Base-by-base conservation (phyloP, 306 rosid genomes). In the Prunus mume region DNA sequence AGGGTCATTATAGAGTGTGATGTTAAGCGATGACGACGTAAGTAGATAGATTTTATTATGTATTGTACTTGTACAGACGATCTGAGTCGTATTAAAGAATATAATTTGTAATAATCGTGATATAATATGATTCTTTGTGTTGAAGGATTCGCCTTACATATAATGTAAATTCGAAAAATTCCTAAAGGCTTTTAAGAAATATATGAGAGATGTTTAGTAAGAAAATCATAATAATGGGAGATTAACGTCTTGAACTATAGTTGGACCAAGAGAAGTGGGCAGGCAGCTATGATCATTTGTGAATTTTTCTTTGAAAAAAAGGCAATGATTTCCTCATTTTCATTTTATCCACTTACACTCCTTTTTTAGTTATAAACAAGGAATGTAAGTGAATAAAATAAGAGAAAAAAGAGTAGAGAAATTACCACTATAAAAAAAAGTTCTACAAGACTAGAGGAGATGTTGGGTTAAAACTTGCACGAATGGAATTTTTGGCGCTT, bases 401-500 rank as follows among this genome's bases (percentile, higher is more conserved):
- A n/a, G n/a, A n/a, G n/a, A n/a, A n/a, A n/a, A n/a, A n/a, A n/a
- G n/a, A n/a, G n/a, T n/a, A n/a, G n/a, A n/a, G n/a, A n/a, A n/a
- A n/a, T n/a, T n/a, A n/a, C n/a, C n/a, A n/a, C n/a, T n/a, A n/a
- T n/a, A n/a, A 19, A 61, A 69, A 54, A 20, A 19, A 71, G 69
- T 50, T 13, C 50, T 65, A 3, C 61, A 13, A 56, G 74, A 54
- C 25, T 38, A 27, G 19, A 76, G 24, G 19, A 76, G 24, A 78
- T 30, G 43, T 74, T 68, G n/a, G 28, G 30, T 75, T 38, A 6
- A 2, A 38, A 38, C 9, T 38, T 34, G 54, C 77, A 83, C 46
- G 77, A 68, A 45, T 62, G 68, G 69, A 27, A 63, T 6, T 77
- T 73, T 69, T 43, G 19, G 60, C 43, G 24, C 22, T 30, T n/a